Evolutionary conservation across 225 moss, liverwort and hornwort genomes (phyloP), one percentile per base, ranked within the genome.

Genomic region (Lunularia cruciata): DNA sequence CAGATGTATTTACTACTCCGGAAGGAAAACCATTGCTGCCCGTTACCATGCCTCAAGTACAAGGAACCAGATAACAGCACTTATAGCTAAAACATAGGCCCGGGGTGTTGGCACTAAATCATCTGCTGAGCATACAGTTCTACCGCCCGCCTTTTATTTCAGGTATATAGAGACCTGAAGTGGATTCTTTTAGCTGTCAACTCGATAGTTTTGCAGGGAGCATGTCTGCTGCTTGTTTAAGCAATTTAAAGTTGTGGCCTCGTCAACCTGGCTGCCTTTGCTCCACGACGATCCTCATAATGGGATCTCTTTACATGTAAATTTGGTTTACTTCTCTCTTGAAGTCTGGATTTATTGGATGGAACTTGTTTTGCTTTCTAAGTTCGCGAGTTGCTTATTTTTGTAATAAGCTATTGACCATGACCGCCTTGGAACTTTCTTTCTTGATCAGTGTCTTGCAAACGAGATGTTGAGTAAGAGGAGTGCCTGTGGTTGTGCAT

Each of bases 1-100:
- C 81, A 48, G 81, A 82, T 47, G 34, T 82, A 52, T 57, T 77
- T 74, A 68, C 74, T 11, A 64, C 76, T 54, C 77, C 60, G 67
- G 67, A 63, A 22, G 81, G 74, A 56, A 74, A 77, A 56, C 47
- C 71, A n/a, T 63, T 77, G 52, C 55, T 73, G 19, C 57, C 47
- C 16, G 28, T 26, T 19, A 60, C 47, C 1, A 65, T 40, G 36
- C 56, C 62, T 9, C 65, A 65, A 42, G 57, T 22, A 39, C 65
- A 65, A 42, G 57, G 30, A 39, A 39, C 38, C 23, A 69, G 28
- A 28, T 69, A 39, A 56, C 23, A 22, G n/a, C 49, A 51, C 11
- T 14, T 11, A 49, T 22, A 20, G 34, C 36, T 51, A 34, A 33
- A 9, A 20, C 1, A 11, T 34, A 49, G 8, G 49, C 20, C 49